These are phyloP conservation scores for Yamadazyma epiphylla DNA, from an alignment of 1,139 yeast species.

Conservation along the genomic window DNA sequence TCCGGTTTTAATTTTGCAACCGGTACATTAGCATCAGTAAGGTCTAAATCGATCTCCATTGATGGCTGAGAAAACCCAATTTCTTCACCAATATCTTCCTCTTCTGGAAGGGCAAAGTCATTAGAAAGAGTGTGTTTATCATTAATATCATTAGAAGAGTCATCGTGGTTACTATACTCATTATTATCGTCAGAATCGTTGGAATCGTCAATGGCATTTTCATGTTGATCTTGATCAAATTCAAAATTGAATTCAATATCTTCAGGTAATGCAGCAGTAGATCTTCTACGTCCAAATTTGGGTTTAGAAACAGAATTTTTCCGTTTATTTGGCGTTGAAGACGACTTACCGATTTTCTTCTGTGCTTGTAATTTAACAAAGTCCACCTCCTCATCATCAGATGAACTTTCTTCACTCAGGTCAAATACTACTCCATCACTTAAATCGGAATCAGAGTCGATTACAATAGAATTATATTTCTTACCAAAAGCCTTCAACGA, in stretches of 20 bases:
- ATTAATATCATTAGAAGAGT: constrained; percentile 31
- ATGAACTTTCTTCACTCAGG: constrained; percentile 15
- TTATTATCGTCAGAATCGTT: constrained; percentile 13
- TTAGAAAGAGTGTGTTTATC: constrained; percentile 34
- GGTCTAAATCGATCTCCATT: constrained; percentile 25
- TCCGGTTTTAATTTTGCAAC: constrained; percentile 53
- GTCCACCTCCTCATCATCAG: constrained; percentile 66
- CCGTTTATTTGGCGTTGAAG: constrained; percentile 24
- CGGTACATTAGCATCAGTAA: constrained; percentile 33
- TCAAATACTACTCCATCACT: constrained; percentile 3
- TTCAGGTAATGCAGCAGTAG: constrained; percentile 41
- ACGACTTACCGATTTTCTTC: constrained; percentile 52
- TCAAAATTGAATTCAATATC: constrained; percentile 58
- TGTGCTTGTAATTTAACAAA: constrained; percentile 68
- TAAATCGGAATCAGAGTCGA: constrained; percentile 4
- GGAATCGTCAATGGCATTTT: constrained; percentile 17
- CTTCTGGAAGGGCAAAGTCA: constrained; percentile 12
- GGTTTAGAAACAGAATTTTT: constrained; percentile 18
- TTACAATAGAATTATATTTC: constrained; percentile 3
- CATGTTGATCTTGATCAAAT: constrained; percentile 35
- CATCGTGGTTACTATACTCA: constrained; percentile 1
- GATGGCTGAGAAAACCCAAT: too few species aligned
- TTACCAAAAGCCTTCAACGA: constrained; percentile 9
- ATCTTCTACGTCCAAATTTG: constrained; percentile 35
- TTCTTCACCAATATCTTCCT: constrained; percentile 74